These are phyloP conservation scores for Eucalyptus tenuipes DNA, from an alignment of 345 rosid species.

Conservation along the genomic window DNA sequence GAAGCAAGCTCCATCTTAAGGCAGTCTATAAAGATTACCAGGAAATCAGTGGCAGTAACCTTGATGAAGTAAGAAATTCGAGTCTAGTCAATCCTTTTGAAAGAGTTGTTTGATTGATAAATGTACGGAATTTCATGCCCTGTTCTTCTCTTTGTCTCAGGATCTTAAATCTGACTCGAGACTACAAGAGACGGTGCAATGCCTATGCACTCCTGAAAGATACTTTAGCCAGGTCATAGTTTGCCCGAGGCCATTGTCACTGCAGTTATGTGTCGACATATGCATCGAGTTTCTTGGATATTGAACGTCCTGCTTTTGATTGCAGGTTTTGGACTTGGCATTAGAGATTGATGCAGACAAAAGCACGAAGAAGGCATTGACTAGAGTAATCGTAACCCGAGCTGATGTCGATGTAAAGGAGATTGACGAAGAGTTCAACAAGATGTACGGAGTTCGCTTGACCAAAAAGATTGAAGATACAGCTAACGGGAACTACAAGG, in stretches of 20 bases:
- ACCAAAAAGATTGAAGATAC: conserved; percentile 30
- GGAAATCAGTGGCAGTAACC: conserved; percentile 27
- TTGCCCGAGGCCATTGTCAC: neutral
- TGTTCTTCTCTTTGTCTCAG: conserved; percentile 12
- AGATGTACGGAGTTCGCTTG: conserved; percentile 29
- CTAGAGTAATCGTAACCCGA: conserved; percentile 61
- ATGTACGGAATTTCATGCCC: neutral
- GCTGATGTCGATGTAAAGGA: conserved; percentile 57
- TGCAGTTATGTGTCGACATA: neutral
- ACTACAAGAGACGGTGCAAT: conserved; percentile 37
- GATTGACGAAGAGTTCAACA: conserved; percentile 30
- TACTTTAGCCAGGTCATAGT: conserved; percentile 56
- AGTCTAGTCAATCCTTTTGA: neutral
- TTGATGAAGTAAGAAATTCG: conserved; percentile 29
- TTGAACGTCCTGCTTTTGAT: neutral
- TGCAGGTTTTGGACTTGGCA: conserved; percentile 52
- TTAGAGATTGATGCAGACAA: conserved; percentile 37
- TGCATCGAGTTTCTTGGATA: neutral
- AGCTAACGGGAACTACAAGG: conserved; percentile 74
- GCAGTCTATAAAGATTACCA: conserved; percentile 34
- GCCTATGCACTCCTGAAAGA: conserved; percentile 46
- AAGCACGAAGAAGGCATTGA: conserved; percentile 41
- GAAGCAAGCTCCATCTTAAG: conserved; percentile 74
- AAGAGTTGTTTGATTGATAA: neutral
- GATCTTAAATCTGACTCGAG: conserved; percentile 28